Evolutionary conservation across 257 asterid species (phyloP).

Genomic region (Ehretia macrophylla): DNA sequence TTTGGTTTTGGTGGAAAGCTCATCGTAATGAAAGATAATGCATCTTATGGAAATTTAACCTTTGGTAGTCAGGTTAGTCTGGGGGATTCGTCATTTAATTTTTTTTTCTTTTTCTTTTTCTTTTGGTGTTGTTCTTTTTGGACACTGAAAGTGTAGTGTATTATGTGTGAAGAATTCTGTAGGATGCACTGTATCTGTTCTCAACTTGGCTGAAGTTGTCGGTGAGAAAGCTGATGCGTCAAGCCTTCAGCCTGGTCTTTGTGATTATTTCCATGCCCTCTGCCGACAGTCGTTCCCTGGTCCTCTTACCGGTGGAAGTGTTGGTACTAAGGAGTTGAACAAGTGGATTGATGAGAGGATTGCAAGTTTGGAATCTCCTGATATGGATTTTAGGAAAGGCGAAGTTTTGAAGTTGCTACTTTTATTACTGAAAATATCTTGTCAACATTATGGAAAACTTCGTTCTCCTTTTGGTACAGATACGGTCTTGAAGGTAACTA

Average conservation of each 20-base stretch:
- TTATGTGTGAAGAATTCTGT: constrained; percentile 51
- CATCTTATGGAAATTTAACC: constrained; percentile 39
- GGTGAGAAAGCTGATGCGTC: constrained; percentile 37
- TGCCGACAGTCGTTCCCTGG: constrained; percentile 75
- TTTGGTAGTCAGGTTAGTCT: constrained; percentile 74
- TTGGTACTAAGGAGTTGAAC: constrained; percentile 69
- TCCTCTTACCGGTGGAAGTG: constrained; percentile 85
- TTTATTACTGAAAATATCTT: constrained; percentile 70
- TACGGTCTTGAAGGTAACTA: constrained; percentile 50
- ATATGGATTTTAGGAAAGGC: constrained; percentile 50
- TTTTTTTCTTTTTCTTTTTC: too few species aligned
- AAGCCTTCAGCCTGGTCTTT: constrained; percentile 36
- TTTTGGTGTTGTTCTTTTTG: constrained; percentile 5
- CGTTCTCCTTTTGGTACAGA: constrained; percentile 91
- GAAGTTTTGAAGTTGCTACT: constrained; percentile 72
- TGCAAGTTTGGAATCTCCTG: constrained; percentile 36
- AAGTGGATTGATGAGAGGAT: constrained; percentile 93
- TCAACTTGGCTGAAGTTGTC: constrained; percentile 68
- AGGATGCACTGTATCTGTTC: constrained; percentile 66
- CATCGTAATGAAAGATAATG: constrained; percentile 60
- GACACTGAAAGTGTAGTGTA: constrained; percentile 20
- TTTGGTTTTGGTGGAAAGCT: constrained; percentile 98
- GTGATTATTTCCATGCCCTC: constrained; percentile 61
- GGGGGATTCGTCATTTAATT: constrained; percentile 12
- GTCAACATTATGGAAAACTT: constrained; percentile 82